These are phyloP conservation scores for Linum trigynum DNA, from an alignment of 345 rosid genomes.

Conservation along the genomic window DNA sequence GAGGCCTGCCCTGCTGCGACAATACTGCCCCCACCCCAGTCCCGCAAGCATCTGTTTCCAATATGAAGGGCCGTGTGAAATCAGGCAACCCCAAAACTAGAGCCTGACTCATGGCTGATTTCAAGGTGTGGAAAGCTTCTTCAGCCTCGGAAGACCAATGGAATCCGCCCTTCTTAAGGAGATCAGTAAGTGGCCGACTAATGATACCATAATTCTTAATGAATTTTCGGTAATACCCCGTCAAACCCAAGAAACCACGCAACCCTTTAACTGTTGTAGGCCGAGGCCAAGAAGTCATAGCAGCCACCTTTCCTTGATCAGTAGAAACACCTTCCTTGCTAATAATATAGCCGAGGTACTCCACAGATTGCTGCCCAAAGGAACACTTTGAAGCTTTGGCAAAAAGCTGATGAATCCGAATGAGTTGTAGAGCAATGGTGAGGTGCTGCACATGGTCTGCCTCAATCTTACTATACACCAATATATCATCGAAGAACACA, in stretches of 20 bases:
- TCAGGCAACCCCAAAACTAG: not conserved
- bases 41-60: no score
- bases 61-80: no score
- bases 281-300: not conserved
- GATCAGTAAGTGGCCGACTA: not conserved
- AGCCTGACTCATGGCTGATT: not conserved
- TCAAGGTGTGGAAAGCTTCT: not conserved
- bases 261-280: not conserved
- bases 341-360: not conserved
- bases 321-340: not conserved
- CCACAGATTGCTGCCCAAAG: not conserved
- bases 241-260: not conserved
- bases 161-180: not conserved
- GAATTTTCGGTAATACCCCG: not conserved
- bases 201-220: not conserved
- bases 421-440: not conserved
- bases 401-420: not conserved
- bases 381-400: conserved; percentile 3
- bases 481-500: no score
- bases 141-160: not conserved
- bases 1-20: no score
- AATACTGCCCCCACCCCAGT: no score
- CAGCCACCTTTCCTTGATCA: not conserved
- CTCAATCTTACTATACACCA: not conserved
- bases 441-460: not conserved